Evolutionary conservation across 495 filamentous ascomycete species (phyloP), one percentile per base, ranked within the genome.

Genomic region (Penicillium psychrofluorescens): DNA sequence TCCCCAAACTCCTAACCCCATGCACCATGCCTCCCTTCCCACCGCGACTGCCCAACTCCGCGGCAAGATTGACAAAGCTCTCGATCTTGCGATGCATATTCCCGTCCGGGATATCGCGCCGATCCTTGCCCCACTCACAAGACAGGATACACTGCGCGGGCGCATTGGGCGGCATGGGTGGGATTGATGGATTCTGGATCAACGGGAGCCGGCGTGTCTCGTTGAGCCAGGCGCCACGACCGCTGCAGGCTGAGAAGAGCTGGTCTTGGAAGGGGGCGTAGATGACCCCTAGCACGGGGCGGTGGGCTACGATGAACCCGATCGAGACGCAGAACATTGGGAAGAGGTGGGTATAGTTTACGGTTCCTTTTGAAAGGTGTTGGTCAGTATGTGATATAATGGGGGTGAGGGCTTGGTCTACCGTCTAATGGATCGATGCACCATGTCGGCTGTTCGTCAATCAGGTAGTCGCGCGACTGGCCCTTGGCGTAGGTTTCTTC

Each of bases 321-420:
- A 85, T 83, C 28, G 75, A 79, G 49, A 84, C 74, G 56, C 82
- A 86, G 67, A 84, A 85, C 79, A 84, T 81, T 38, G 81, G 83
- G 62, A 84, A 83, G 10, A 83, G 63, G 58, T 86, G 82, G 11
- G 78, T 84, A 61, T 81, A 85, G 62, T 85, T 85, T 41, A 85
- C 81, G 11, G 83, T 86, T 50, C 67, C 67, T 66, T 13, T 14
- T 27, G 6, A 0, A 27, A 14, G 31, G 39, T 49, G 35, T 30
- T 9, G 22, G 7, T 28, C 2, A 12, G 1, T 44, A 12, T 29
- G n/a, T 16, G 15, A 3, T 37, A 8, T 35, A 13, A 2, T 1
- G 10, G 31, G 8, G n/a, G 9, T 29, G 10, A 22, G 22, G 29
- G 13, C 6, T 14, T 29, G 11, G 41, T 16, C 37, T 62, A 53